phyloP scores from a whole-genome alignment of 1,284 basidiomycete genomes.

The Cerioporus squamosus region DNA sequence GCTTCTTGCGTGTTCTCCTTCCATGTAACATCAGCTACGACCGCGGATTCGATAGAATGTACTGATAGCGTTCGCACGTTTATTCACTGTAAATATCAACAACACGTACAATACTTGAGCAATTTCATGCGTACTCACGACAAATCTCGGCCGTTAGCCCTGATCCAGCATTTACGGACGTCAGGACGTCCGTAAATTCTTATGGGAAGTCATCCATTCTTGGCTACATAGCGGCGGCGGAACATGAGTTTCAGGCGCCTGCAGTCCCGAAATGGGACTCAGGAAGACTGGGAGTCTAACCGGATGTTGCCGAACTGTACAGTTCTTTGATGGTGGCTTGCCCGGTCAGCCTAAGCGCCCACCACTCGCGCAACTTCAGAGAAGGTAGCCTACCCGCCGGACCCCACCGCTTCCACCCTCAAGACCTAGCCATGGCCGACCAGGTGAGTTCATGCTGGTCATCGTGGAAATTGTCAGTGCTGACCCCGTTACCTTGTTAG shows the following conservation, averaged over 20 bases:
- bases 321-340: conserved; percentile 40
- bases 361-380: conserved; percentile 23
- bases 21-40: background rate
- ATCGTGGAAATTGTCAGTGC: background rate
- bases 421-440: conserved; percentile 60
- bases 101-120: no score
- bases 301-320: conserved; percentile 37
- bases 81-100: no score
- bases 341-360: conserved; percentile 25
- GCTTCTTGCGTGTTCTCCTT: no score
- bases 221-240: no score
- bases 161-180: no score
- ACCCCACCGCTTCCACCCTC: conserved; percentile 32
- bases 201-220: no score
- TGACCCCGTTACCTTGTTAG: conserved; percentile 42
- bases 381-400: conserved; percentile 27
- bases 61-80: background rate
- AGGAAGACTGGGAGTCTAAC: conserved; percentile 8
- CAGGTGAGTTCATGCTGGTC: conserved; percentile 48
- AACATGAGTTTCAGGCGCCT: no score
- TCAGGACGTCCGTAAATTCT: no score
- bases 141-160: no score
- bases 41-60: background rate
- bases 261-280: background rate
- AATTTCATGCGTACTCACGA: no score